A percentile compares a stretch with the other conserved stretches of the same genome.
These are phyloP conservation scores for Aquilaria yunnanensis DNA, from an alignment of 345 rosid genomes.

Conservation along the genomic window DNA sequence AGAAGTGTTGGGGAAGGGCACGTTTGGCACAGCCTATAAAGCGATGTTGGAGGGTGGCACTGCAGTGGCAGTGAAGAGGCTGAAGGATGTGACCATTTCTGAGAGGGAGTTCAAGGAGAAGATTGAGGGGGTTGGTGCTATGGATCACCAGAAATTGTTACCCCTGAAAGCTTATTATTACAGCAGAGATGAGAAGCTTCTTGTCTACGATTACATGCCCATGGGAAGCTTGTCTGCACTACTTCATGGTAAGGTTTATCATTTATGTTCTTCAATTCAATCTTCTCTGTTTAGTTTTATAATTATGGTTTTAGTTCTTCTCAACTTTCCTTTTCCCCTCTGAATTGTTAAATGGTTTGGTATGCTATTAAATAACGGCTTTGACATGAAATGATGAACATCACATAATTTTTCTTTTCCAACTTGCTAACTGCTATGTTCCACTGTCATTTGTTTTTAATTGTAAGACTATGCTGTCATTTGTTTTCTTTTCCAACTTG, in stretches of 20 bases:
- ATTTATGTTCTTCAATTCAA: slow-evolving; percentile 1
- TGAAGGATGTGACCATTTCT: slow-evolving; percentile 74
- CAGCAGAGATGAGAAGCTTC: slow-evolving; percentile 93
- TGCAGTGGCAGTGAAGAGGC: slow-evolving; percentile 87
- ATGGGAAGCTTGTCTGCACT: slow-evolving; percentile 99
- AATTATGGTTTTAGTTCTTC: neutral
- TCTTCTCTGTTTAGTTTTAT: slow-evolving; percentile 8
- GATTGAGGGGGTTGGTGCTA: slow-evolving; percentile 78
- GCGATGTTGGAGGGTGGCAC: slow-evolving; percentile 76
- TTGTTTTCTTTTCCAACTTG: no score
- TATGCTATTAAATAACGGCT: no score
- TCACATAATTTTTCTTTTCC: no score
- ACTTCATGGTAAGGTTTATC: slow-evolving; percentile 57
- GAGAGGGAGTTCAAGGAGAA: slow-evolving; percentile 76
- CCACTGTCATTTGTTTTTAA: no score
- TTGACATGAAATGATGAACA: no score
- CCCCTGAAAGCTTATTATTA: slow-evolving; percentile 87
- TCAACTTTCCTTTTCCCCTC: neutral
- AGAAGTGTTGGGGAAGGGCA: slow-evolving; percentile 97
- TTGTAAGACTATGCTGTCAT: no score
- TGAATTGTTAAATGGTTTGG: slow-evolving; percentile 5
- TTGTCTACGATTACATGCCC: slow-evolving; percentile 91
- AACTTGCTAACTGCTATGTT: no score
- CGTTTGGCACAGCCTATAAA: slow-evolving; percentile 93
- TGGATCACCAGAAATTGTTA: slow-evolving; percentile 86